Evolutionary conservation across 352 stramenopile species (phyloP).

Genomic region (Globisporangium viniferum): DNA sequence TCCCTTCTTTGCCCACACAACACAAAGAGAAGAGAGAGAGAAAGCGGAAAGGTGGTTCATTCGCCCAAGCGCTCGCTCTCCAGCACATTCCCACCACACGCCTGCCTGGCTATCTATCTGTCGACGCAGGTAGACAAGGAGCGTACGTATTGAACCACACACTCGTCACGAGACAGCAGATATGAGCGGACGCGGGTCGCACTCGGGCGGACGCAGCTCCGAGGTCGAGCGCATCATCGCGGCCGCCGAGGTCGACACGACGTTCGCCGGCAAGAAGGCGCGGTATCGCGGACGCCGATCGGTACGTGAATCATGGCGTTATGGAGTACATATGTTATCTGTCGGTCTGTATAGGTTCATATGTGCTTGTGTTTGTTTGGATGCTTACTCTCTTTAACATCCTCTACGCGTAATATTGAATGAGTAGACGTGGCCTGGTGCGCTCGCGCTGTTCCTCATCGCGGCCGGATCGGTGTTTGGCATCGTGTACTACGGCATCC

Average conservation of each 20-base stretch:
- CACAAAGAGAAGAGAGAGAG: not conserved
- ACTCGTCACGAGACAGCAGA: not conserved
- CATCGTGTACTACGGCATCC: constrained; percentile 74
- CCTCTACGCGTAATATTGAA: too few species aligned
- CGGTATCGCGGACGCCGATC: constrained; percentile 68
- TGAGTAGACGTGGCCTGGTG: constrained; percentile 70
- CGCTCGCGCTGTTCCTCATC: constrained; percentile 58
- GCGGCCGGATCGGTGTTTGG: constrained; percentile 55
- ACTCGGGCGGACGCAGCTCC: constrained; percentile 54
- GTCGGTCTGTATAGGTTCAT: not conserved
- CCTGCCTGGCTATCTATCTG: not conserved
- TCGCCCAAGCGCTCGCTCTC: not conserved
- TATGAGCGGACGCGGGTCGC: constrained; percentile 37
- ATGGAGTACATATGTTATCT: not conserved
- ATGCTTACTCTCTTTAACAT: not conserved
- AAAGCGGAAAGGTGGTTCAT: not conserved
- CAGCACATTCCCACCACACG: not conserved
- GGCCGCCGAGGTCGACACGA: constrained; percentile 73
- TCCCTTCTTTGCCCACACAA: not conserved
- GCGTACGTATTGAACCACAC: not conserved
- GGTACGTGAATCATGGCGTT: constrained; percentile 25
- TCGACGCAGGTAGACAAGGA: not conserved
- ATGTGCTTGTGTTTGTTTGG: not conserved
- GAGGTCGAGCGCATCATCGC: constrained; percentile 84
- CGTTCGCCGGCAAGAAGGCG: constrained; percentile 74